phyloP scores from a whole-genome alignment of 305 asterid genomes.

The Fraxinus angustifolia region DNA sequence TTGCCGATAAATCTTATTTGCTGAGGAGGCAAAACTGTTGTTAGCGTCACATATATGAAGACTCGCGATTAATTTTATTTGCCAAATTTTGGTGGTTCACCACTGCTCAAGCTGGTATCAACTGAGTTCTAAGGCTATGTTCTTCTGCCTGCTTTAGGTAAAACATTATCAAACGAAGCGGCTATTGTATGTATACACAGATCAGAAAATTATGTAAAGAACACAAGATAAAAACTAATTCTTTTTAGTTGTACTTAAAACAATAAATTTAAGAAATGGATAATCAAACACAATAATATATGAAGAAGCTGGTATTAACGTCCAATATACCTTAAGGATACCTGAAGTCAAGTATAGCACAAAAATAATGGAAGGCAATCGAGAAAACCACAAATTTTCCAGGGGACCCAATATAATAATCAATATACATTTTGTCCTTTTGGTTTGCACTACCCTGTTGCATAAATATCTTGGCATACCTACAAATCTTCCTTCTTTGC shows the following conservation, averaged over 20 bases:
- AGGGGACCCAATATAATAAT: background rate
- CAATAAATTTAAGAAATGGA: background rate
- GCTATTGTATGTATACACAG: background rate
- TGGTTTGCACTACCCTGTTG: background rate
- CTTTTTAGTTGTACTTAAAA: background rate
- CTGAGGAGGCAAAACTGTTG: background rate
- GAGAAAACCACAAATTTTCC: background rate
- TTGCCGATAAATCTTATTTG: background rate
- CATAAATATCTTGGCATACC: background rate
- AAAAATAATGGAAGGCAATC: background rate
- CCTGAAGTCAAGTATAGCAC: background rate
- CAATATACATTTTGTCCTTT: background rate
- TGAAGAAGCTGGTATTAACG: background rate
- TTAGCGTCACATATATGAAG: background rate
- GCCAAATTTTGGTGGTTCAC: background rate
- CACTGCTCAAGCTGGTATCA: background rate
- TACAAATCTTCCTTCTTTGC: background rate
- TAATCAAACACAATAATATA: background rate
- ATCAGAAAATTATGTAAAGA: background rate
- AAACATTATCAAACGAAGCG: background rate
- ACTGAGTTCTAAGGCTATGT: background rate
- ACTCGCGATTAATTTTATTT: background rate
- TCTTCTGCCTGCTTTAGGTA: background rate
- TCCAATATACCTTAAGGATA: background rate
- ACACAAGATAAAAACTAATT: background rate